Evolutionary conservation across 257 asterid genomes (phyloP).

Genomic region (Galeopsis tetrahit): DNA sequence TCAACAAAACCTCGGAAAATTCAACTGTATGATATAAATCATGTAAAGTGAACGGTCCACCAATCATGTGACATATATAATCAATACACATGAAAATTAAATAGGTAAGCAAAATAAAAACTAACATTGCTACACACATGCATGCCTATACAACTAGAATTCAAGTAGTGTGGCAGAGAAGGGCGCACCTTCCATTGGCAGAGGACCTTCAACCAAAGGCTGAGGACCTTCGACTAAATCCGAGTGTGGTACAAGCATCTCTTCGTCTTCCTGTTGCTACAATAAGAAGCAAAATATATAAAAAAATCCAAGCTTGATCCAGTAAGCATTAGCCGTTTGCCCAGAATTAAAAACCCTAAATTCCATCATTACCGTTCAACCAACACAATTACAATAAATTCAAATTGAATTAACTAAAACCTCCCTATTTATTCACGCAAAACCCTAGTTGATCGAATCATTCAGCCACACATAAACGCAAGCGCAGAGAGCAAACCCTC

Average conservation of each 20-base stretch:
- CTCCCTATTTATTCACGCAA: conserved; percentile 38
- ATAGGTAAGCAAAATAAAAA: not conserved
- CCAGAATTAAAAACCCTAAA: conserved; percentile 32
- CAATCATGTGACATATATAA: conserved; percentile 21
- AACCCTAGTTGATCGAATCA: conserved; percentile 71
- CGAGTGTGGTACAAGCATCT: conserved; percentile 89
- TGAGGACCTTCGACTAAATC: conserved; percentile 86
- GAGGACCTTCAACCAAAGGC: conserved; percentile 81
- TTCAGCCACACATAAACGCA: conserved; percentile 27
- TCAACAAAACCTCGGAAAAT: conserved; percentile 20
- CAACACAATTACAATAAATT: conserved; percentile 32
- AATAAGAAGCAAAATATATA: conserved; percentile 27
- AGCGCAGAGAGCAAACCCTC: conserved; percentile 20
- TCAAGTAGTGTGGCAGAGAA: conserved; percentile 26
- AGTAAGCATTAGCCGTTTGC: conserved; percentile 40
- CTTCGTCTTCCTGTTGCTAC: conserved; percentile 87
- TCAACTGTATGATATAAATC: conserved; percentile 2
- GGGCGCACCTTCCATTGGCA: conserved; percentile 84
- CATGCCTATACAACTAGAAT: conserved; percentile 20
- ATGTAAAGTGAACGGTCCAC: not conserved
- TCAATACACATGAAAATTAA: not conserved
- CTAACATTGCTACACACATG: conserved; percentile 12
- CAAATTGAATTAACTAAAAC: conserved; percentile 42
- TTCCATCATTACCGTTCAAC: conserved; percentile 35
- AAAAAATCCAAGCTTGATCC: conserved; percentile 40